A percentile compares a stretch with the other conserved stretches of the same genome.
These are phyloP conservation scores for Ophiostoma pallidulum DNA, from an alignment of 2,329 filamentous ascomycete genomes.

Conservation along the genomic window DNA sequence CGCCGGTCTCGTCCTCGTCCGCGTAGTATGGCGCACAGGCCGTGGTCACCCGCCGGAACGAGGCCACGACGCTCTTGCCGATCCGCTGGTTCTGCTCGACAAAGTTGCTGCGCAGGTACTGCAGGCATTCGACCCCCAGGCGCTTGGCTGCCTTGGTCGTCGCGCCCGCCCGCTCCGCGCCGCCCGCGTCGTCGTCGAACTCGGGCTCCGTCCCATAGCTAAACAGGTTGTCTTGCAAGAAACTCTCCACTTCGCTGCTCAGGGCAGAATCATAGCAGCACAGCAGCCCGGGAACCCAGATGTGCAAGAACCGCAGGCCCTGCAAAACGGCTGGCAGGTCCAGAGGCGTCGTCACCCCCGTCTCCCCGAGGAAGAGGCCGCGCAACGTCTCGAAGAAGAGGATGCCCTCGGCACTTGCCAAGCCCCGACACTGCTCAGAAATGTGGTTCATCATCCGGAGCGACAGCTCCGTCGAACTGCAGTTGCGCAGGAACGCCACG, in stretches of 20 bases:
- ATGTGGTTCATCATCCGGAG: conserved; percentile 35
- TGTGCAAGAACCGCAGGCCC: conserved; percentile 26
- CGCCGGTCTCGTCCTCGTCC: conserved; percentile 11
- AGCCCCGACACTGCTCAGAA: conserved; percentile 30
- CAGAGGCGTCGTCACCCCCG: neutral
- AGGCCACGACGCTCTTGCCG: conserved; percentile 31
- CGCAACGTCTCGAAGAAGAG: conserved; percentile 39
- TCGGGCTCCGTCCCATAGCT: conserved; percentile 22
- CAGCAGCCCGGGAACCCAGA: conserved; percentile 45
- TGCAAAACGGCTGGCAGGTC: conserved; percentile 1
- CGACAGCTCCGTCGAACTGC: conserved; percentile 26
- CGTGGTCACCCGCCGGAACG: conserved; percentile 34
- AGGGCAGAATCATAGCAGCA: conserved; percentile 36
- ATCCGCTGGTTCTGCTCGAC: conserved; percentile 33
- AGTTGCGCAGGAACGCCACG: conserved; percentile 38
- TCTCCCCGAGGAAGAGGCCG: conserved; percentile 23
- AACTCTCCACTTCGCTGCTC: conserved; percentile 31
- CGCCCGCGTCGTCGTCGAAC: conserved; percentile 25
- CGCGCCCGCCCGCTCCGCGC: conserved; percentile 22
- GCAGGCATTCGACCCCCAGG: conserved; percentile 37
- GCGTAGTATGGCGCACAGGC: conserved; percentile 34
- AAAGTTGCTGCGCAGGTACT: conserved; percentile 38
- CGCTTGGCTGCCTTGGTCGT: conserved; percentile 28
- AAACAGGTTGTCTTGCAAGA: conserved; percentile 38
- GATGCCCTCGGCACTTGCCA: conserved; percentile 40